These are phyloP conservation scores for Candida xiaguanensis DNA, from an alignment of 805 yeast genomes.

Conservation along the genomic window DNA sequence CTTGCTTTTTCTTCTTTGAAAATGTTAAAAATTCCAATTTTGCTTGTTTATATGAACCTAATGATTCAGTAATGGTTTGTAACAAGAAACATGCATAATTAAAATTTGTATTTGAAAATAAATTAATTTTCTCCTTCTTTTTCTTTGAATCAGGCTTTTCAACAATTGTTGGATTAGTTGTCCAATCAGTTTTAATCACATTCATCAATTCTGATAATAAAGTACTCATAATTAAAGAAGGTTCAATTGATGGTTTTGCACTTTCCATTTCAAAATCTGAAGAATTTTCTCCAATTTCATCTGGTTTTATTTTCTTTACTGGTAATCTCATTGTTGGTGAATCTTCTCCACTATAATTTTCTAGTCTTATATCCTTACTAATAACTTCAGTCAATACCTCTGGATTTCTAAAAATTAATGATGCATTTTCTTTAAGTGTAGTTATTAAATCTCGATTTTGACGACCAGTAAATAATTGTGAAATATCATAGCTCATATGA, in stretches of 20 bases:
- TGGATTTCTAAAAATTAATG: constrained; percentile 49
- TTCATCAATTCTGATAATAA: constrained; percentile 64
- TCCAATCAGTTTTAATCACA: constrained; percentile 37
- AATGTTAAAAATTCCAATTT: constrained; percentile 80
- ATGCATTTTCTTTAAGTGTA: constrained; percentile 47
- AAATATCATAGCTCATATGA: constrained; percentile 50
- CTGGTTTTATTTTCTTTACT: constrained; percentile 13
- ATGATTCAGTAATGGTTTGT: constrained; percentile 63
- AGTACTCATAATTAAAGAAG: constrained; percentile 60
- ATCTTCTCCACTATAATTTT: constrained; percentile 37
- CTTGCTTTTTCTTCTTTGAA: constrained; percentile 50
- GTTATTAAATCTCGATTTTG: constrained; percentile 42
- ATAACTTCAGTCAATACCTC: constrained; percentile 44
- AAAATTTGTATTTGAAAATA: constrained; percentile 53
- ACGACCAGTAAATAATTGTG: constrained; percentile 34
- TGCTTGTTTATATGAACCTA: constrained; percentile 75
- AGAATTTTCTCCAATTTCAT: constrained; percentile 1
- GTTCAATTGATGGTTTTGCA: constrained; percentile 12
- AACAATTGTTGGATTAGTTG: constrained; percentile 20
- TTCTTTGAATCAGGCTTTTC: constrained; percentile 11
- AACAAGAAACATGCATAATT: constrained; percentile 66
- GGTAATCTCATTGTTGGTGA: constrained; percentile 19
- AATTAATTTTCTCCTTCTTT: constrained; percentile 19
- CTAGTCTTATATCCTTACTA: constrained; percentile 39
- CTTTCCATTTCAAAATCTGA: constrained; percentile 29